Percentiles rank a stretch among this genome's conserved stretches.
Evolutionary conservation across 2,329 filamentous ascomycete genomes (phyloP).

Genomic region (Fusarium sp.): DNA sequence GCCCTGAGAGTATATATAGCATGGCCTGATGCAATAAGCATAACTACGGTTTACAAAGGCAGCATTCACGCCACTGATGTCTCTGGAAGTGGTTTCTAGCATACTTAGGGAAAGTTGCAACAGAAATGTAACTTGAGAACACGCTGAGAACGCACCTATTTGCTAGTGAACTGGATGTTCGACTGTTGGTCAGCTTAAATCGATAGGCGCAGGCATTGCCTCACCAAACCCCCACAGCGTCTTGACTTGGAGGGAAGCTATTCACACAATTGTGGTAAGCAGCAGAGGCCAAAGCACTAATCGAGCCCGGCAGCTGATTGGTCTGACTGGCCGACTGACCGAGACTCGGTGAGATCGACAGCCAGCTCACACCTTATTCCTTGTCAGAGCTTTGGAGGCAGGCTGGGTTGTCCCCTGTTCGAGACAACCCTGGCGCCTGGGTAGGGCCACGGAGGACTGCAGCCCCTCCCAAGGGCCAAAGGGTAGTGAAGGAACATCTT

Average conservation of each 20-base stretch:
- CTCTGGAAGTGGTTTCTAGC: not conserved
- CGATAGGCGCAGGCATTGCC: not conserved
- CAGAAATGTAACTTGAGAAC: not conserved
- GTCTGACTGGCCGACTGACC: not conserved
- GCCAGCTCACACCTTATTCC: not conserved
- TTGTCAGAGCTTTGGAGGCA: not conserved
- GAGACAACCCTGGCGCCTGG: not conserved
- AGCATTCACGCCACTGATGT: not conserved
- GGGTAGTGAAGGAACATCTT: not conserved
- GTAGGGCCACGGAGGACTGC: not conserved
- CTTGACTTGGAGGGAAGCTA: not conserved
- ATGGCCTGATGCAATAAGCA: not conserved
- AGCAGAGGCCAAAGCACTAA: too few relatives aligned
- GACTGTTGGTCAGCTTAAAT: not conserved
- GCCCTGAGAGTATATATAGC: accelerated
- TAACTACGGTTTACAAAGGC: accelerated
- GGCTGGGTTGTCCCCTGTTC: not conserved
- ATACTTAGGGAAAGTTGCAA: not conserved
- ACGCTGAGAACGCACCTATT: not conserved
- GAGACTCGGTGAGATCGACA: not conserved
- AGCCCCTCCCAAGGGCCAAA: not conserved
- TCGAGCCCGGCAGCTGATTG: too few relatives aligned
- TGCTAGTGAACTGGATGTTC: not conserved
- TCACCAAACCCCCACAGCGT: not conserved
- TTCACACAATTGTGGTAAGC: not conserved